Conservation (phyloP, 768 basidiomycete genomes). For the Albatrellus ellisii region DNA sequence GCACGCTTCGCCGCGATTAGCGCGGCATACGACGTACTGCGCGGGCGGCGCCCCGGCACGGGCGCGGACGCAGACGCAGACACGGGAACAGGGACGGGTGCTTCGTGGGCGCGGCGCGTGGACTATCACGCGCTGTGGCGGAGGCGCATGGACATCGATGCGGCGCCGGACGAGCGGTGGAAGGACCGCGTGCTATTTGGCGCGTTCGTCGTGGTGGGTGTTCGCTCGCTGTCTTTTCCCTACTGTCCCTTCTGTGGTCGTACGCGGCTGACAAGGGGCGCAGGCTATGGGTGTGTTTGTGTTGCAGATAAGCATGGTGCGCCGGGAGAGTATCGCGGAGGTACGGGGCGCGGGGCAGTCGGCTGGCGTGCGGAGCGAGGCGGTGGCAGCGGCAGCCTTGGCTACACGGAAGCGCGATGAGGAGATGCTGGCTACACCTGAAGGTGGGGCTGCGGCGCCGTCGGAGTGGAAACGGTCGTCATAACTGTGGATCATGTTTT, state of each 20-base stretch:
- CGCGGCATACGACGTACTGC: slow-evolving; percentile 52
- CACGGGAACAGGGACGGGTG: too few relatives aligned
- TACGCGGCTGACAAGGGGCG: background rate
- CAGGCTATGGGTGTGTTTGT: background rate
- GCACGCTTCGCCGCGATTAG: slow-evolving; percentile 58
- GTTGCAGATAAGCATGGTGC: background rate
- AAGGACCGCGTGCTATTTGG: slow-evolving; percentile 49
- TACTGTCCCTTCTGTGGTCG: background rate
- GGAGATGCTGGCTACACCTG: background rate
- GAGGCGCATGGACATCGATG: slow-evolving; percentile 31
- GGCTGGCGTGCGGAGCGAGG: background rate
- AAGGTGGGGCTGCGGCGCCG: background rate
- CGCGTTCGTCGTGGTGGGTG: slow-evolving; percentile 36
- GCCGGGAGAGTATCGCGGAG: background rate
- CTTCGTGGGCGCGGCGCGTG: too few relatives aligned
- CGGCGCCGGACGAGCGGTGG: slow-evolving; percentile 49
- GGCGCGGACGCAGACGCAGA: slow-evolving; percentile 15
- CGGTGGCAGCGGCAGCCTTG: background rate
- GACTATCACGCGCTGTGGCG: slow-evolving; percentile 16
- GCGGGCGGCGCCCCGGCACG: slow-evolving; percentile 27
- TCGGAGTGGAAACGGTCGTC: background rate
- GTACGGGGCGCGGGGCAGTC: background rate
- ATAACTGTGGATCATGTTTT: background rate
- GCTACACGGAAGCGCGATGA: background rate
- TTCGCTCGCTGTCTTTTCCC: background rate